phyloP scores from a whole-genome alignment of 345 rosid species.

The Lepidium aucheri region DNA sequence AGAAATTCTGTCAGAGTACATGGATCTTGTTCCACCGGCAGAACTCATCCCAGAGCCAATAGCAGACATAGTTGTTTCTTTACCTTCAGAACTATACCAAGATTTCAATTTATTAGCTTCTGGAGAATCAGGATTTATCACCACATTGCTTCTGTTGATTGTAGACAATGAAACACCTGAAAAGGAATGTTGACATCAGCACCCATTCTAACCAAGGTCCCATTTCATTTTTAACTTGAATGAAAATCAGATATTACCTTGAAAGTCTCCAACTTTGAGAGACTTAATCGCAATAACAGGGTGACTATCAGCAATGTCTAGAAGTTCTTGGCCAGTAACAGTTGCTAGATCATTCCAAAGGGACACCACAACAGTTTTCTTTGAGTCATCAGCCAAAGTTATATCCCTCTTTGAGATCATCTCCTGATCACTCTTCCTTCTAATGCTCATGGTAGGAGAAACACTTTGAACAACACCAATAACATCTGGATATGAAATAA shows the following conservation, averaged over 20 bases:
- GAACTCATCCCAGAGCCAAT: constrained; percentile 54
- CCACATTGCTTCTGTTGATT: constrained; percentile 50
- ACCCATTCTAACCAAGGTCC: neutral
- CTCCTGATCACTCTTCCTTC: constrained; percentile 72
- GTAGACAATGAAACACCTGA: constrained; percentile 80
- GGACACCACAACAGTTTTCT: constrained; percentile 80
- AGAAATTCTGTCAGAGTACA: constrained; percentile 62
- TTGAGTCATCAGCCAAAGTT: constrained; percentile 67
- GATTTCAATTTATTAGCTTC: constrained; percentile 63
- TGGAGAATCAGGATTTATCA: constrained; percentile 60
- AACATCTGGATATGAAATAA: constrained; percentile 42
- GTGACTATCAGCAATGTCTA: constrained; percentile 51
- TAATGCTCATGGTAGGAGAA: constrained; percentile 62
- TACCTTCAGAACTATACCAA: constrained; percentile 92
- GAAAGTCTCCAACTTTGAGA: constrained; percentile 83
- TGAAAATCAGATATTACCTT: constrained; percentile 42
- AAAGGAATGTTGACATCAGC: neutral
- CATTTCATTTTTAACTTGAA: neutral
- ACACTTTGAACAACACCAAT: constrained; percentile 90
- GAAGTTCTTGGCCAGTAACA: constrained; percentile 62
- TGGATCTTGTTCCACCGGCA: constrained; percentile 52
- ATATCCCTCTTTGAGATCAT: constrained; percentile 84
- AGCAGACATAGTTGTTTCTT: constrained; percentile 63
- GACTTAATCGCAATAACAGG: constrained; percentile 80
- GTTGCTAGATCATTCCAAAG: constrained; percentile 93